A percentile compares a stretch with the other conserved stretches of the same genome.
Conservation (phyloP, 371 early-diverging fungal genomes). For the Mortierella sp. region DNA sequence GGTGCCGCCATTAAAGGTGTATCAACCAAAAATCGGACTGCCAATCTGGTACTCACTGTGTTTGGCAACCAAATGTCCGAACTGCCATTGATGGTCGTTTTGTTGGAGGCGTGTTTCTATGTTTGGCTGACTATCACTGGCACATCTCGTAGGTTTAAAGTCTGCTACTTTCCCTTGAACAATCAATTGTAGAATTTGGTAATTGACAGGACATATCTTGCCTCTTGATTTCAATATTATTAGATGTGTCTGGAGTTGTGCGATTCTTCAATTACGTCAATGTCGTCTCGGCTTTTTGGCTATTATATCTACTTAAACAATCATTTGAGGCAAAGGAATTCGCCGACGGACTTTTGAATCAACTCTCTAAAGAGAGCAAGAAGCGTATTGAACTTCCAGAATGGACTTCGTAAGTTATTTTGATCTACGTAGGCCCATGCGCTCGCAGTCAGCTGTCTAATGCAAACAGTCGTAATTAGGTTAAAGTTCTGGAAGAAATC, state of each 20-base stretch:
- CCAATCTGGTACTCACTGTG: slow-evolving; percentile 28
- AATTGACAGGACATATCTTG: neutral
- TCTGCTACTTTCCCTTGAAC: neutral
- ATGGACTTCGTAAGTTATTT: slow-evolving; percentile 28
- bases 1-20: slow-evolving; percentile 24
- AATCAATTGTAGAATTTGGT: neutral
- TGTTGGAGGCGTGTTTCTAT: slow-evolving; percentile 18
- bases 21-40: slow-evolving; percentile 18
- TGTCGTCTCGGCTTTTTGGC: slow-evolving; percentile 28
- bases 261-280: slow-evolving; percentile 44
- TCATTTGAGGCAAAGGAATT: slow-evolving; percentile 25
- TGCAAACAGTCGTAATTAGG: slow-evolving; percentile 4
- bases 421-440: neutral
- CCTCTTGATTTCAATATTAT: neutral
- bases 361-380: slow-evolving; percentile 37
- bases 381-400: slow-evolving; percentile 25
- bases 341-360: slow-evolving; percentile 19
- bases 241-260: slow-evolving; percentile 31
- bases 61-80: slow-evolving; percentile 34
- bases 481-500: slow-evolving; percentile 56
- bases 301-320: slow-evolving; percentile 36
- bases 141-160: slow-evolving; percentile 26
- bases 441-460: neutral
- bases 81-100: slow-evolving; percentile 27
- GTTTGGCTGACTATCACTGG: slow-evolving; percentile 41